Evolutionary conservation across 257 asterid genomes (phyloP), one percentile per base, ranked within the genome.

Genomic region (Knoxia roxburghii): DNA sequence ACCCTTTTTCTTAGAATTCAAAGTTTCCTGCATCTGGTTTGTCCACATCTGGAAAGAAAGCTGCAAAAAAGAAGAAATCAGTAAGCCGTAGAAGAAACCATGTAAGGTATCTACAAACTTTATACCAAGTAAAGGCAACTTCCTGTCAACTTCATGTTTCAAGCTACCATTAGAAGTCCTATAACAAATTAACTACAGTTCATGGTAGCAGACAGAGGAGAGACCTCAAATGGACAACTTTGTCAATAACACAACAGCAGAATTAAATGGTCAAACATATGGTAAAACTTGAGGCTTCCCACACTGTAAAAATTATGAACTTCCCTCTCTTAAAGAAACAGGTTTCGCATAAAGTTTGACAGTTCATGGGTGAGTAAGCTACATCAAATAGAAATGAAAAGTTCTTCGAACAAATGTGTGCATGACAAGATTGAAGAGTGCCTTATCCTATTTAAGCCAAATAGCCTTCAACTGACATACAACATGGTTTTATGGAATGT

Each of bases 11-110:
- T 77, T 81, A 55, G 85, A 74, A 66, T 72, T 77, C 73, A 80
- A 69, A 0, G 85, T 77, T 52, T 80, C 85, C 68, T 75, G 82
- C 85, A 81, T 81, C 74, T 81, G 82, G 72, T 81, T 61, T 72
- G 85, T 77, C 85, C 85, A 81, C 85, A 81, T 72, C 53, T 80
- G 85, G 78, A 80, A 80, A 5, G 85, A 80, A 61, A 80, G 85
- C 85, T 81, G 79, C 70, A 66, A 39, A 30, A 58, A 65, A 65
- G 46, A 58, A 58, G 24, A 46, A 32, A 29, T 71, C 35, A 30
- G 41, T 12, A 13, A n/a, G 46, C 33, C 68, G 61, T 21, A 3
- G 26, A 43, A 48, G 29, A 65, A 49, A 39, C 45, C 45, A 2
- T 39, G 45, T 24, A 65, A 43, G 45, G 26, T 17, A 13, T 29